Evolutionary conservation across 306 rosid genomes (phyloP).

Genomic region (Abrus pulchellus): DNA sequence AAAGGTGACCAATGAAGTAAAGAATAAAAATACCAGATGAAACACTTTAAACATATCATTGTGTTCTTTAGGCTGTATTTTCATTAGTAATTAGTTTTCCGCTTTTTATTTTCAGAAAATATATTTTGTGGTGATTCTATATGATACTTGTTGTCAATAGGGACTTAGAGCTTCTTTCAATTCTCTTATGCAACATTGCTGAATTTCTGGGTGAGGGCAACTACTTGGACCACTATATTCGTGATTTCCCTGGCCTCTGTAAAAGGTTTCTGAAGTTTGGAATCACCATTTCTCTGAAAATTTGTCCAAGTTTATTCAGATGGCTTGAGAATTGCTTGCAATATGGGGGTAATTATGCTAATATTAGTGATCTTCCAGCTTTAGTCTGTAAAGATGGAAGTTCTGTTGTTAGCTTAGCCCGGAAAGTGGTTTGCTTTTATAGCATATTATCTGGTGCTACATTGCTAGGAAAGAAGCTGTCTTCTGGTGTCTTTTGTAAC

Average conservation of each 20-base stretch:
- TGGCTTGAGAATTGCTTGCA: constrained; percentile 93
- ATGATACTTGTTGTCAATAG: constrained; percentile 55
- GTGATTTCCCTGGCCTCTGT: constrained; percentile 87
- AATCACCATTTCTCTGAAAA: constrained; percentile 59
- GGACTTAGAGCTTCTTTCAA: constrained; percentile 86
- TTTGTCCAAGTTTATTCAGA: constrained; percentile 85
- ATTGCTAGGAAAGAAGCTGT: constrained; percentile 76
- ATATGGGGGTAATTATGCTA: constrained; percentile 66
- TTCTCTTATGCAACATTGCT: constrained; percentile 77
- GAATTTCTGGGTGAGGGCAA: constrained; percentile 72
- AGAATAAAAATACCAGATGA: too few relatives aligned
- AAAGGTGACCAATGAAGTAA: background rate
- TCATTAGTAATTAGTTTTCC: constrained; percentile 30
- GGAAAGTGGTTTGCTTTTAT: constrained; percentile 80
- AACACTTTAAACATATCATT: constrained; percentile 38
- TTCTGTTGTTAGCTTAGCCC: constrained; percentile 82
- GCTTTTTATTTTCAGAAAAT: constrained; percentile 3
- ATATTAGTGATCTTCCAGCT: constrained; percentile 70
- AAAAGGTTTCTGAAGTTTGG: constrained; percentile 55
- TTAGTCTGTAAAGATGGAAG: constrained; percentile 73
- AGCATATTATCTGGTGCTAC: constrained; percentile 89
- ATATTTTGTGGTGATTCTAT: constrained; percentile 35
- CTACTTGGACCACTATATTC: constrained; percentile 88
- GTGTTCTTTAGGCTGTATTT: constrained; percentile 17
- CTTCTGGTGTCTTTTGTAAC: constrained; percentile 84